Evolutionary conservation across 2,329 filamentous ascomycete genomes (phyloP), one percentile per base, ranked within the genome.

Genomic region (Alternaria triticina): DNA sequence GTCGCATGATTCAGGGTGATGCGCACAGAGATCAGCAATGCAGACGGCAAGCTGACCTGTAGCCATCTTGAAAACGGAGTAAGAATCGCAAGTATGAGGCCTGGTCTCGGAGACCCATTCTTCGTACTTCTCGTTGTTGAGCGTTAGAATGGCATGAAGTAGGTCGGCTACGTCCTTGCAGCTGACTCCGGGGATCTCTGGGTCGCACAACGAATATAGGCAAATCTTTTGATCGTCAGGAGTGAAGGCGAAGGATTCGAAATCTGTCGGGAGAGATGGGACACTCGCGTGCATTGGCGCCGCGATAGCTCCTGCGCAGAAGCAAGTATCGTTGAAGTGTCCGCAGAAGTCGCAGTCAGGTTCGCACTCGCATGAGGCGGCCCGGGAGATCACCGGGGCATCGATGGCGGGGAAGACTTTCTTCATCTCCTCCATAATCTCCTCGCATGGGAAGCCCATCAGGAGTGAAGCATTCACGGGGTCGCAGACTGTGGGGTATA

Each of bases 401-500:
- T 57, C 49, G 33, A 59, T 25, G 23, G 15, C 59, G 3, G 55
- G 51, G 27, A 50, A 62, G 2, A 30, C 9, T 3, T 11, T 44
- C n/a, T 17, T 33, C 27, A 65, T 9, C 20, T 59, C 59, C 4
- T 23, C 23, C 46, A 36, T 55, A 0, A 65, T 30, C 11, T 57
- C 30, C 7, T 62, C 43, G n/a, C 62, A 65, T 11, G 52, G 46
- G n/a, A 57, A 54, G n/a, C 55, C 55, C 23, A 52, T 45, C 12
- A 65, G 10, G 3, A 65, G 20, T 3, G 43, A 17, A 20, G 56
- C 12, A 44, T 45, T 30, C 22, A 44, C 45, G 5, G 55, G 30
- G 5, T 65, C 59, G 43, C 62, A 65, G 13, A 62, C 45, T 12
- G 30, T 44, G 27, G 59, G 54, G 11, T 59, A 57, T 13, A 59